Evolutionary conservation across 2,329 filamentous ascomycete species (phyloP).

Genomic region (Talaromyces verruculosus): DNA sequence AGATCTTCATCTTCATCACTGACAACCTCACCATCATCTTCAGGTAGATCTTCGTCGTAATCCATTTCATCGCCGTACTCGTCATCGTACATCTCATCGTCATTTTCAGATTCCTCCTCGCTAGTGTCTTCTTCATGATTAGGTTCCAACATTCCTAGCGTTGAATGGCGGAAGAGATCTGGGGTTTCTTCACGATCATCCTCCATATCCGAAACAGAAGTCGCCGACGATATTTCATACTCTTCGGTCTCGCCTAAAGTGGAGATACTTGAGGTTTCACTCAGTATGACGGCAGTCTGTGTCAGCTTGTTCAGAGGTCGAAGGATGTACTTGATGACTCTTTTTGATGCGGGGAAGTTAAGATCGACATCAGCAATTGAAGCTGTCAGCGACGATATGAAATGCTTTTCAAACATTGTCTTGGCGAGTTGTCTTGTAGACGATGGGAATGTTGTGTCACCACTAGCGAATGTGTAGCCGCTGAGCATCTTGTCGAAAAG

Average conservation of each 20-base stretch:
- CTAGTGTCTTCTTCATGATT: slow-evolving; percentile 78
- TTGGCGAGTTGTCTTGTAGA: slow-evolving; percentile 84
- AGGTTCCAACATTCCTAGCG: slow-evolving; percentile 89
- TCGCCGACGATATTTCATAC: slow-evolving; percentile 82
- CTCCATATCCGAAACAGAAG: slow-evolving; percentile 83
- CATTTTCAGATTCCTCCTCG: slow-evolving; percentile 67
- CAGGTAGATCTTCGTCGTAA: slow-evolving; percentile 78
- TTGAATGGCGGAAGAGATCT: slow-evolving; percentile 94
- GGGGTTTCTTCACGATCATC: slow-evolving; percentile 91
- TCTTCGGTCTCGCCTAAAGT: slow-evolving; percentile 70
- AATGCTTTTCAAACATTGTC: slow-evolving; percentile 98
- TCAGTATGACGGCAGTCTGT: slow-evolving; percentile 80
- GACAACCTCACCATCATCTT: slow-evolving; percentile 79
- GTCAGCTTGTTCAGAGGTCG: slow-evolving; percentile 85
- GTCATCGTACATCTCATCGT: slow-evolving; percentile 91
- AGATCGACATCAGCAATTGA: slow-evolving; percentile 95
- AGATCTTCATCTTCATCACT: slow-evolving; percentile 86
- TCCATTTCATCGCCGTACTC: slow-evolving; percentile 89
- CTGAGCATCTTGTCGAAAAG: slow-evolving; percentile 91
- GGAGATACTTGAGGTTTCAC: slow-evolving; percentile 73
- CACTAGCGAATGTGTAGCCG: slow-evolving; percentile 67
- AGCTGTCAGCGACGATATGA: slow-evolving; percentile 80
- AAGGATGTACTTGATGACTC: slow-evolving; percentile 93
- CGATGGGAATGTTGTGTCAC: slow-evolving; percentile 46
- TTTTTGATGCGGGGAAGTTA: slow-evolving; percentile 88